phyloP scores from a whole-genome alignment of 1,284 basidiomycete species.

The Heterobasidion irregulare region DNA sequence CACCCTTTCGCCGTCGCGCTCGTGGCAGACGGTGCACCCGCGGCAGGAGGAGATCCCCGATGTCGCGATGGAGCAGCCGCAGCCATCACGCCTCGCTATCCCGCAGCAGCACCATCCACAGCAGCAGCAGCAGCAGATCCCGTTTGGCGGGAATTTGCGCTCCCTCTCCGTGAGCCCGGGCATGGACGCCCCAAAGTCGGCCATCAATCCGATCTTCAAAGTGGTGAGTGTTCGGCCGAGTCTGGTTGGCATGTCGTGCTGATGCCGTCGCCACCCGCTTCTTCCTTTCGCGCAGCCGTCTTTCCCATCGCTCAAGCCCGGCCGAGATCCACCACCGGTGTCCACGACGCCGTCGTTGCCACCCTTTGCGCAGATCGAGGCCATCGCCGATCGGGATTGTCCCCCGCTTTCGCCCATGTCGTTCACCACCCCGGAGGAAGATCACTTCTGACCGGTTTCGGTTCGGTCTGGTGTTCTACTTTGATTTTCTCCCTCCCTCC shows the following conservation, averaged over 20 bases:
- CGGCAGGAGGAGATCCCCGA: slow-evolving; percentile 9
- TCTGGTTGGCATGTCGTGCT: slow-evolving; percentile 1
- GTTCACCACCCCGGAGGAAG: slow-evolving; percentile 46
- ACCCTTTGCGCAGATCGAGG: slow-evolving; percentile 71
- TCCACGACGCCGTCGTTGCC: slow-evolving; percentile 48
- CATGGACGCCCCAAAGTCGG: slow-evolving; percentile 46
- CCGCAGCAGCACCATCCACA: slow-evolving; percentile 34
- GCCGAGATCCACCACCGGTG: slow-evolving; percentile 11
- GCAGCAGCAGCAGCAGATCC: slow-evolving; percentile 28
- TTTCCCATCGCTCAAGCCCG: slow-evolving; percentile 25
- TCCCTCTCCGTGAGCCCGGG: slow-evolving; percentile 40
- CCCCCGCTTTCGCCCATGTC: slow-evolving; percentile 63
- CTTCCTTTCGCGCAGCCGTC: slow-evolving; percentile 36
- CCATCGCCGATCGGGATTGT: slow-evolving; percentile 68
- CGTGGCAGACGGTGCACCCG: slow-evolving; percentile 23
- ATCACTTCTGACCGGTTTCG: slow-evolving; percentile 17
- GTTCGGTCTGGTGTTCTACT: slow-evolving; percentile 2
- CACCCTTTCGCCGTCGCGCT: slow-evolving; percentile 54
- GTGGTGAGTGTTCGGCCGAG: slow-evolving; percentile 55
- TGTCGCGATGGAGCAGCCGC: slow-evolving; percentile 18
- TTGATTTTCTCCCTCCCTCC: slow-evolving; percentile 13
- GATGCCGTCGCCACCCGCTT: slow-evolving; percentile 9
- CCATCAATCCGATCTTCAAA: slow-evolving; percentile 87
- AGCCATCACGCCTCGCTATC: slow-evolving; percentile 26
- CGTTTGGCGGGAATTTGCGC: slow-evolving; percentile 22